Conservation (phyloP, 208 protist species). For the Naegleria gruberi region DNA sequence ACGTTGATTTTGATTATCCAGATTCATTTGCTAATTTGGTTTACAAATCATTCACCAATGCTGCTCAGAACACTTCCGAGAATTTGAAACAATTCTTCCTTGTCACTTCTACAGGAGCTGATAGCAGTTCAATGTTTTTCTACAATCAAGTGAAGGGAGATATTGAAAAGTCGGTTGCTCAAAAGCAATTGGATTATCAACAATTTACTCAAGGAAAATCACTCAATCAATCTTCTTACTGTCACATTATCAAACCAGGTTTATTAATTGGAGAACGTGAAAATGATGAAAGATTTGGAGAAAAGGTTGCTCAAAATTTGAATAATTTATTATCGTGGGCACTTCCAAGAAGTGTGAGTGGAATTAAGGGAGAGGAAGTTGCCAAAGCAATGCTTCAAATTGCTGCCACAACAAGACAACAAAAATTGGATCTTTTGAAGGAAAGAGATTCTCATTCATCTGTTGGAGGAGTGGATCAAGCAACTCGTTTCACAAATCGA, state of each 20-base stretch:
- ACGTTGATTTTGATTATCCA: conserved; percentile 1
- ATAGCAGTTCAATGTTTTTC: background rate
- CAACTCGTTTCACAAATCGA: background rate
- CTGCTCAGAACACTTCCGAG: background rate
- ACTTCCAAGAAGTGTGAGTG: background rate
- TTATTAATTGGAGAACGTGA: background rate
- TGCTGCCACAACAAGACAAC: background rate
- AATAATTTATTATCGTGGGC: background rate
- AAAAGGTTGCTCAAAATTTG: background rate
- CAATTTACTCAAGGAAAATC: background rate
- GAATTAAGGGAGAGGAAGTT: background rate
- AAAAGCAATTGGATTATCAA: background rate
- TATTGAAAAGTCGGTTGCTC: background rate
- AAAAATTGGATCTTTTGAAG: background rate
- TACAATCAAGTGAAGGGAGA: conserved; percentile 8
- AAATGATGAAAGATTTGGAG: background rate
- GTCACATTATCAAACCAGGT: background rate
- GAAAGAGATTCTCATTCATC: background rate
- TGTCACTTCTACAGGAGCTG: background rate
- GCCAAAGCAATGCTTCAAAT: background rate
- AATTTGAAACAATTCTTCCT: background rate
- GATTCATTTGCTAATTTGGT: background rate
- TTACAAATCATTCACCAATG: background rate
- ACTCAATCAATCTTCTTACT: background rate
- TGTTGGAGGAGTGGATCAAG: background rate